phyloP scores from a whole-genome alignment of 352 stramenopile species.

The Stramenopiles sp. region DNA sequence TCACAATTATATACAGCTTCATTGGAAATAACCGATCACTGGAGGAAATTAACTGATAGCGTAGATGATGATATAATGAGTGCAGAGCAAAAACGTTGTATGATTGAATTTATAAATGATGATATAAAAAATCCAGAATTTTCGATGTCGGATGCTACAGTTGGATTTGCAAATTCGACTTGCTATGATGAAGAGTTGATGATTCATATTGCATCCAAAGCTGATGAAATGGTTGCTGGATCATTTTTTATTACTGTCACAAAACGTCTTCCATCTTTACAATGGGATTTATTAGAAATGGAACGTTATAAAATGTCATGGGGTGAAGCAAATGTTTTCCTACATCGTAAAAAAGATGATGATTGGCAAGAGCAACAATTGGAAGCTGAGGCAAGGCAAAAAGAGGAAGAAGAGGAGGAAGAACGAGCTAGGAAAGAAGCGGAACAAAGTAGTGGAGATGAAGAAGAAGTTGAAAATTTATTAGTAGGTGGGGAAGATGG shows the following conservation, averaged over 20 bases:
- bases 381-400: too few species aligned
- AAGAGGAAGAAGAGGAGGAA: too few species aligned
- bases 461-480: too few species aligned
- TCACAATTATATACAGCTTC: slow-evolving; percentile 39
- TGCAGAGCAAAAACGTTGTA: slow-evolving; percentile 40
- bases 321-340: slow-evolving; percentile 34
- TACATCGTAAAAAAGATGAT: slow-evolving; percentile 36
- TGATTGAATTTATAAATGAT: slow-evolving; percentile 40
- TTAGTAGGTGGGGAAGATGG: too few species aligned
- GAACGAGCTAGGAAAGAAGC: too few species aligned
- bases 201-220: slow-evolving; percentile 15
- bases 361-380: too few species aligned
- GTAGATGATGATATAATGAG: slow-evolving; percentile 30
- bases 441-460: too few species aligned
- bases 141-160: slow-evolving; percentile 28
- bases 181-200: slow-evolving; percentile 52
- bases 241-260: slow-evolving; percentile 29
- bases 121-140: slow-evolving; percentile 48
- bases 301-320: too few species aligned
- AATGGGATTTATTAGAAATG: too few species aligned
- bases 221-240: slow-evolving; percentile 18
- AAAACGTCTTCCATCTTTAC: slow-evolving; percentile 14
- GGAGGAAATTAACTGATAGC: too few species aligned
- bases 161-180: slow-evolving; percentile 68
- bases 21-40: slow-evolving; percentile 29